Base-by-base conservation (phyloP, 805 yeast genomes). In the Kodamaea hsintzibuensis region DNA sequence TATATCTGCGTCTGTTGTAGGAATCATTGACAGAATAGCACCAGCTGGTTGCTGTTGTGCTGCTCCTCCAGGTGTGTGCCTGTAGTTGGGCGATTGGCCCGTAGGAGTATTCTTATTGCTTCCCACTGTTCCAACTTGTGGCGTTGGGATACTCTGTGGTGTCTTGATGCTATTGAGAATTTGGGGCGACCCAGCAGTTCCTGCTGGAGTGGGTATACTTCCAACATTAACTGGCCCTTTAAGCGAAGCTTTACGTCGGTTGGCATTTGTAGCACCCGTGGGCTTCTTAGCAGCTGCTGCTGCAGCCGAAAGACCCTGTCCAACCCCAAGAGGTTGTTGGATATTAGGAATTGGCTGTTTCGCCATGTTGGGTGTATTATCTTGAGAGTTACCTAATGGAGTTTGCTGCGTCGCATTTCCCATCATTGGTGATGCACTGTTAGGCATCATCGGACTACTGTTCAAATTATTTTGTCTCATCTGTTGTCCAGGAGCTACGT, bases 61-160 rank as follows among this genome's bases (percentile, higher is more conserved):
- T 6, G 48, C 48, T 7, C 49, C 49, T 12, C 13, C 37, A 10
- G 51, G 50, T 3, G 54, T 47, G 43, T 51, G 54, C 18, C 52
- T 42, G 51, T 65, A 68, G 49, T 56, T 65, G 18, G 79, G 79
- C 4, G 78, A 72, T 53, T 67, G 70, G 7, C 63, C 77, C 5
- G 60, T 59, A 1, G 80, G 80, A 1, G 80, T 76, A 51, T 75
- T 74, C 61, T 71, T 76, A 57, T 67, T 70, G 52, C 78, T 72
- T 18, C 63, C 65, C 12, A 42, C 51, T 9, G 16, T 45, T 3
- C 69, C 66, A 9, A 75, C 63, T 51, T 72, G 78, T 1, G 80
- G 79, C 0, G 79, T 76, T 2, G 77, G 66, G 9, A 73, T 73
- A 57, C 77, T 72, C 55, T 73, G 73, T 0, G 80, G 80, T 1